phyloP scores from a whole-genome alignment of 2,329 filamentous ascomycete genomes.

The Ceratocystis lukuohia region DNA sequence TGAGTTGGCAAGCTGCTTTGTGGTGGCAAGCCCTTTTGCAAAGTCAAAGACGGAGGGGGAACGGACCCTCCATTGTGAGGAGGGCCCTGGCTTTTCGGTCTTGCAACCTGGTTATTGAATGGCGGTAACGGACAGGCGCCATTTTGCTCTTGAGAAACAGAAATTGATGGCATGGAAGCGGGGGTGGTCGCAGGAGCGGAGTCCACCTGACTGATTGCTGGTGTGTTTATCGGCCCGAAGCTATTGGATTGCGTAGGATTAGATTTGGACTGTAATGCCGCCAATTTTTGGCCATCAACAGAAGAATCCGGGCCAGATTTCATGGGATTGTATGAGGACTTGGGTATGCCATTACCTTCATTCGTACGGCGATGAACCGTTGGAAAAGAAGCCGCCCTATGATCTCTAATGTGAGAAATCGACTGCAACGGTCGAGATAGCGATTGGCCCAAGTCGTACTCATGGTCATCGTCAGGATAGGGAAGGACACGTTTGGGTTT shows the following conservation, averaged over 20 bases:
- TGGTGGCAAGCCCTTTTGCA: background rate
- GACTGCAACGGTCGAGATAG: background rate
- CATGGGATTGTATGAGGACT: background rate
- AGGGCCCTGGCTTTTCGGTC: background rate
- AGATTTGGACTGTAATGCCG: background rate
- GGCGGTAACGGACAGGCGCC: background rate
- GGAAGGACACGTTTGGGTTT: conserved; percentile 7
- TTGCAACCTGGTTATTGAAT: background rate
- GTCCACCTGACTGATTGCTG: background rate
- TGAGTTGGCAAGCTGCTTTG: background rate
- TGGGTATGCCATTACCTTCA: conserved; percentile 3
- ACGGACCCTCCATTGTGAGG: background rate
- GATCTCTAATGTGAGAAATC: background rate
- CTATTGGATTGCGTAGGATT: background rate
- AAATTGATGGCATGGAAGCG: background rate
- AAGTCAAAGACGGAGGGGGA: background rate
- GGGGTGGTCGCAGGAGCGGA: background rate
- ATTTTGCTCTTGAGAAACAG: background rate
- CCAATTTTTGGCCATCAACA: background rate
- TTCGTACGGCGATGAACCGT: background rate
- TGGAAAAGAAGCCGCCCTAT: background rate
- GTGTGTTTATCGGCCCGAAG: background rate
- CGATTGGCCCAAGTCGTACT: background rate
- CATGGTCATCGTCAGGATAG: conserved; percentile 15
- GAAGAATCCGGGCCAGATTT: background rate